Conservation (phyloP, 768 basidiomycete genomes). For the Lactifluus volemus region DNA sequence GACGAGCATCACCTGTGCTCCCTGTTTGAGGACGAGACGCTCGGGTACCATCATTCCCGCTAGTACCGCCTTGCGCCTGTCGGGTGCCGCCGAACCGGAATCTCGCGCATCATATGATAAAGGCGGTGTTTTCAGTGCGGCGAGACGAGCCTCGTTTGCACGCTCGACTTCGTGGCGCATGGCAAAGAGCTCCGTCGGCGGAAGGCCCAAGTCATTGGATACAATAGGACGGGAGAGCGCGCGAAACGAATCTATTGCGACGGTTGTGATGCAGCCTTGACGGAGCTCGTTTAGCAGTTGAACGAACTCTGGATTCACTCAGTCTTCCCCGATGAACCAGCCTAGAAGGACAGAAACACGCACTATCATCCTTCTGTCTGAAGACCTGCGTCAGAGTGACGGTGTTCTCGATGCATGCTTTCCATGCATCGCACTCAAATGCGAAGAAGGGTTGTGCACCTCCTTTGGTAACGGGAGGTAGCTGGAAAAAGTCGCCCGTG, state of each 20-base stretch:
- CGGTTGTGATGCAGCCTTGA: slow-evolving; percentile 42
- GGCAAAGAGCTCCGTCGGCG: slow-evolving; percentile 52
- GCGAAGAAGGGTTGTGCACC: slow-evolving; percentile 43
- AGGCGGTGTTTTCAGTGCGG: slow-evolving; percentile 34
- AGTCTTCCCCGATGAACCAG: background rate
- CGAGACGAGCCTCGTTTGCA: slow-evolving; percentile 50
- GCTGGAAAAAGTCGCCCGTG: slow-evolving; percentile 61
- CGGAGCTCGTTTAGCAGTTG: slow-evolving; percentile 72
- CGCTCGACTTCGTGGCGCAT: slow-evolving; percentile 59
- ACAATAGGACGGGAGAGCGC: slow-evolving; percentile 33
- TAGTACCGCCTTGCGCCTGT: slow-evolving; percentile 45
- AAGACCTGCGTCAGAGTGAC: slow-evolving; percentile 67
- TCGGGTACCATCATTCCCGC: slow-evolving; percentile 54
- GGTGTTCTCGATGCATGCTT: slow-evolving; percentile 46
- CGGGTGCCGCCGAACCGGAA: slow-evolving; percentile 33
- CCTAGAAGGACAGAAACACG: slow-evolving; percentile 19
- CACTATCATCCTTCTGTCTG: slow-evolving; percentile 64
- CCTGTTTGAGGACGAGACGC: slow-evolving; percentile 46
- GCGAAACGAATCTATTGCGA: slow-evolving; percentile 41
- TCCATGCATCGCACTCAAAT: slow-evolving; percentile 56
- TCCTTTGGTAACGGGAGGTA: slow-evolving; percentile 48
- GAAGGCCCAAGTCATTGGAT: slow-evolving; percentile 26
- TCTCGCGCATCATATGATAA: slow-evolving; percentile 45
- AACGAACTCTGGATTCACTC: slow-evolving; percentile 43
- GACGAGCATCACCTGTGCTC: slow-evolving; percentile 61